Evolutionary conservation across 2,329 filamentous ascomycete species (phyloP), one percentile per base, ranked within the genome.

Genomic region (Aspergillus candidus): DNA sequence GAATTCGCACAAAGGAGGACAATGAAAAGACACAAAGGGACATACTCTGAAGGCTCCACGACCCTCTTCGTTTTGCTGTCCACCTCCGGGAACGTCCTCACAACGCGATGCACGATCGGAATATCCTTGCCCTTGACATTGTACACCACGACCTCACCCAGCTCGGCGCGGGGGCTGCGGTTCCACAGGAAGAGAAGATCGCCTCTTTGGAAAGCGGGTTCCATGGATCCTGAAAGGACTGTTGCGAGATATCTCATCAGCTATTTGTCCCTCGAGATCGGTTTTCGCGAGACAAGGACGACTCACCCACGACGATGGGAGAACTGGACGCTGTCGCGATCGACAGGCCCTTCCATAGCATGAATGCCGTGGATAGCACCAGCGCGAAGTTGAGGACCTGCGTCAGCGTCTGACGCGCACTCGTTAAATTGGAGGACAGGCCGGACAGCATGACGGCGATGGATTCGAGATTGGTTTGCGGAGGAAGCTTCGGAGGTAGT

Each of bases 121-220:
- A 98, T 97, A 54, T 95, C 87, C 75, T 97, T 98, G 46, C 84
- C 89, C 65, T 82, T 79, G 42, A 95, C 86, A 62, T 94, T 94
- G 70, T 86, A 88, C 38, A 88, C 83, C 53, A 88, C 84, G 49
- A 86, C 75, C 67, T 88, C 84, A 13, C 84, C 84, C 36, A 87
- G 72, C 58, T 84, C 76, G 1, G 82, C 83, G 35, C 83, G 76
- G 39, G 70, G 67, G 27, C 72, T 66, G 43, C 80, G 65, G 55
- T 83, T 83, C 79, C 80, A 83, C 17, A 83, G 58, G 54, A 83
- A 82, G 10, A 83, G 64, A 35, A 83, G 58, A 57, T 83, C 80
- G 34, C 80, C 80, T 44, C 80, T 65, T 59, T 83, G 78, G 55
- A 84, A 84, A 1, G 80, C 80, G 0, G 80, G 80, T 56, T 84